Evolutionary conservation across 1,284 basidiomycete genomes (phyloP), one percentile per base, ranked within the genome.

Genomic region (Salmacisia buchloeana): DNA sequence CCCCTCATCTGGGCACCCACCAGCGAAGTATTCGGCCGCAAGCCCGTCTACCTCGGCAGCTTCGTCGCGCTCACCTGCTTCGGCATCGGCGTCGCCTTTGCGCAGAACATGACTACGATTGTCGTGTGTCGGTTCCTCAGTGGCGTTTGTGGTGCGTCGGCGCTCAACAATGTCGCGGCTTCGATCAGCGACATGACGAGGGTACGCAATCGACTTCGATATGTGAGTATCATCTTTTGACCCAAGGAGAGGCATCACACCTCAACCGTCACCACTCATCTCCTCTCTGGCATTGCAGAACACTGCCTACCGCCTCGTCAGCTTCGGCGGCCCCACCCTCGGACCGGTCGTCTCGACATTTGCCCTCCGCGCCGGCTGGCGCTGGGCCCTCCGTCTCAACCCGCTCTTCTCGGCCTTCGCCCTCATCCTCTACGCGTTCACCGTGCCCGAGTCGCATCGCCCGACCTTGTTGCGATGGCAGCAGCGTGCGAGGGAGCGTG

Each of bases 1-100:
- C 70, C 70, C 2, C 49, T 69, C 56, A 12, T 71, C 10, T 71
- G 68, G 68, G 68, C 66, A 3, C 70, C 70, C 15, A 43, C 69
- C 3, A 68, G 66, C 4, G 70, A 71, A 23, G 45, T 67, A 2
- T 21, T 58, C 33, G 56, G 56, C 15, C 56, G 56, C 49, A 54
- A 54, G 27, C 49, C 49, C 12, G 49, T 54, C 25, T 60, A 60
- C 27, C 13, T 60, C 12, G 59, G 39, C 41, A 35, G 35, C 31
- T 60, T 60, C 41, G 18, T 49, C 27, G 35, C 38, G 1, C 57
- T 54, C n/a, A 62, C 58, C 25, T n/a, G 58, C 27, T 65, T 66
- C 34, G 60, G 61, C 34, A 27, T 68, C 2, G 67, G 64, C 0
- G 62, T 45, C 1, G 63, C 64, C 38, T 29, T 68, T 18, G 46